A percentile compares a stretch with the other conserved stretches of the same genome.
phyloP scores from a whole-genome alignment of 495 filamentous ascomycete species.

The Sporormia fimetaria region DNA sequence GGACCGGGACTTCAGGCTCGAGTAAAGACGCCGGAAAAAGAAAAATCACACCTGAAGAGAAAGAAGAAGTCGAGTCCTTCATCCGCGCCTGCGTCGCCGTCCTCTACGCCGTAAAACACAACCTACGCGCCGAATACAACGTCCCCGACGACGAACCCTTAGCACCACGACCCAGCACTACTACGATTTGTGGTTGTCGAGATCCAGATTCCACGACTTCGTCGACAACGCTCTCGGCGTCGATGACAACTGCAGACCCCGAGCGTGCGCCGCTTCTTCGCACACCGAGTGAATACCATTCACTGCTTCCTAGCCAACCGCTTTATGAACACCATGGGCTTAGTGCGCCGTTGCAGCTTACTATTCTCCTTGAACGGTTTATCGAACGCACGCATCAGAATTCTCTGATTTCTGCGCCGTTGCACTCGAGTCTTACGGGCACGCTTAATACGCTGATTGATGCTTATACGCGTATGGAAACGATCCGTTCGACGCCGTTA shows the following conservation, averaged over 20 bases:
- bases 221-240: too few species aligned
- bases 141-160: too few species aligned
- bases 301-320: slow-evolving; percentile 48
- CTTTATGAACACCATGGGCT: slow-evolving; percentile 54
- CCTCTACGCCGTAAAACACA: slow-evolving; percentile 65
- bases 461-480: slow-evolving; percentile 64
- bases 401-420: slow-evolving; percentile 50
- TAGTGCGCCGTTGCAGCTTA: slow-evolving; percentile 53
- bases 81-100: slow-evolving; percentile 56
- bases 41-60: slow-evolving; percentile 28
- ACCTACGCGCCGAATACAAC: slow-evolving; percentile 57
- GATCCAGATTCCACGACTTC: too few species aligned
- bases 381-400: slow-evolving; percentile 50
- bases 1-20: too few species aligned
- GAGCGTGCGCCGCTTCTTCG: too few species aligned
- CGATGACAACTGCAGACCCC: too few species aligned
- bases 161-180: too few species aligned
- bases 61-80: slow-evolving; percentile 48
- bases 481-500: slow-evolving; percentile 58
- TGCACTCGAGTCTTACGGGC: slow-evolving; percentile 49
- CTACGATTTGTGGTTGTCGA: too few species aligned
- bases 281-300: slow-evolving; percentile 51
- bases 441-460: slow-evolving; percentile 52
- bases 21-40: slow-evolving; percentile 21
- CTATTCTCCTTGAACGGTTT: slow-evolving; percentile 57